Evolutionary conservation across 75 land plant genomes (phyloP).

Genomic region (Selaginella moellendorffii): DNA sequence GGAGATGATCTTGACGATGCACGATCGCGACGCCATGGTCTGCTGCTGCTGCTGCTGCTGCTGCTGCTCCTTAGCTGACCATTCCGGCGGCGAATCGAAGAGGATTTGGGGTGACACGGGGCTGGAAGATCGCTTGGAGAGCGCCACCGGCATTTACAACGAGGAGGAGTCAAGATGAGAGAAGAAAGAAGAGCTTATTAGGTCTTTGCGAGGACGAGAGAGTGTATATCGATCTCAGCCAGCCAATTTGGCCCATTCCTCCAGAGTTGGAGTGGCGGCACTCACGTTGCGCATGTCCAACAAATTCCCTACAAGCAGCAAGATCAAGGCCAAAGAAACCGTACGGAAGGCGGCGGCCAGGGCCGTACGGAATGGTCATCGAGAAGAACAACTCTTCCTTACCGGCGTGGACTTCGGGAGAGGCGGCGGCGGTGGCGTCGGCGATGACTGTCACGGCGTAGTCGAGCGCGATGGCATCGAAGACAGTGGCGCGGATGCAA

Average conservation of each 20-base stretch:
- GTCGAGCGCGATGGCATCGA: slow-evolving; percentile 65
- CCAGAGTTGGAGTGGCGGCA: slow-evolving; percentile 44
- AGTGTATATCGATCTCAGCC: too few species aligned
- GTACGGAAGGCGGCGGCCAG: neutral
- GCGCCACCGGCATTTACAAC: too few species aligned
- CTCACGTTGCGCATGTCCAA: slow-evolving; percentile 62
- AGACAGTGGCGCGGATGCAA: slow-evolving; percentile 74
- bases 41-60: too few species aligned
- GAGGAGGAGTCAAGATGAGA: too few species aligned
- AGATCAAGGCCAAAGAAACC: neutral
- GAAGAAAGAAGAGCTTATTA: too few species aligned
- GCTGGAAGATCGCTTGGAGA: too few species aligned
- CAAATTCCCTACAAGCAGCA: slow-evolving; percentile 39
- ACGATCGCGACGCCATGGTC: too few species aligned
- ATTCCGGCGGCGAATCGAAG: too few species aligned
- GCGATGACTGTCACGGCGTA: slow-evolving; percentile 48
- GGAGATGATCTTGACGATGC: too few species aligned
- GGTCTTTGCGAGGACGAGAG: too few species aligned
- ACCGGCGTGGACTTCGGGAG: slow-evolving; percentile 55
- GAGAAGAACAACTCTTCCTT: neutral
- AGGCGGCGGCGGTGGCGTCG: slow-evolving; percentile 76
- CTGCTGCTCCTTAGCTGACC: too few species aligned
- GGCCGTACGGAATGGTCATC: neutral
- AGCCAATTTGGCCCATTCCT: slow-evolving; percentile 49
- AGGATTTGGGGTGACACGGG: too few species aligned